phyloP scores from a whole-genome alignment of 306 rosid species.

The Quercus bicolor region DNA sequence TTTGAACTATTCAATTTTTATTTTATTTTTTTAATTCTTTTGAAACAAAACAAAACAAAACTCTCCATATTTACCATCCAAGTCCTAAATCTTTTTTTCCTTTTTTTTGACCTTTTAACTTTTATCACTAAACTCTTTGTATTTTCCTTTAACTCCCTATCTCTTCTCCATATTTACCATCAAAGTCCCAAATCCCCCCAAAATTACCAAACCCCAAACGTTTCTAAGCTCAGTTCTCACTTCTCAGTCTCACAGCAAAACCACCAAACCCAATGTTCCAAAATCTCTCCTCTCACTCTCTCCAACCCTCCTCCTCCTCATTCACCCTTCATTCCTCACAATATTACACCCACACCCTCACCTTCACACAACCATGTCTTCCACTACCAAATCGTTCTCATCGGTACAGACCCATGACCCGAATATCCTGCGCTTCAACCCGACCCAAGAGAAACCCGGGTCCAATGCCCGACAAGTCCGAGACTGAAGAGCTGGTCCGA shows the following conservation, averaged over 20 bases:
- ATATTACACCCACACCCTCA: constrained; percentile 12
- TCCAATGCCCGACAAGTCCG: constrained; percentile 32
- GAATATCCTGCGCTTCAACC: constrained; percentile 39
- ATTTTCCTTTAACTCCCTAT: background rate
- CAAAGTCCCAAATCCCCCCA: background rate
- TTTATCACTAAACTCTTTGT: background rate
- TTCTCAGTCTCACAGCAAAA: background rate
- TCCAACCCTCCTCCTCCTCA: constrained; percentile 23
- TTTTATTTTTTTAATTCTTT: too few species aligned
- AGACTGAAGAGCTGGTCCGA: constrained; percentile 63
- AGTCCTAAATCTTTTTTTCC: background rate
- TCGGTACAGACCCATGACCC: constrained; percentile 7
- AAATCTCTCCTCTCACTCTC: constrained; percentile 18
- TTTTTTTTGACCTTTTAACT: background rate
- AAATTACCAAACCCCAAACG: background rate
- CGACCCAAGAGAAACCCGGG: constrained; percentile 33
- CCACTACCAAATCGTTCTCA: background rate
- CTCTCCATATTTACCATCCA: background rate
- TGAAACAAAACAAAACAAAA: too few species aligned
- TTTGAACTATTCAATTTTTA: background rate
- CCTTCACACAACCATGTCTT: constrained; percentile 27
- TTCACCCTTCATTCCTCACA: constrained; percentile 20
- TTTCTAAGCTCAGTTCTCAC: too few species aligned
- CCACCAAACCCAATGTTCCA: constrained; percentile 24
- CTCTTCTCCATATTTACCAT: background rate